These are phyloP conservation scores for Brassica napus DNA, from an alignment of 345 rosid species.

Conservation along the genomic window DNA sequence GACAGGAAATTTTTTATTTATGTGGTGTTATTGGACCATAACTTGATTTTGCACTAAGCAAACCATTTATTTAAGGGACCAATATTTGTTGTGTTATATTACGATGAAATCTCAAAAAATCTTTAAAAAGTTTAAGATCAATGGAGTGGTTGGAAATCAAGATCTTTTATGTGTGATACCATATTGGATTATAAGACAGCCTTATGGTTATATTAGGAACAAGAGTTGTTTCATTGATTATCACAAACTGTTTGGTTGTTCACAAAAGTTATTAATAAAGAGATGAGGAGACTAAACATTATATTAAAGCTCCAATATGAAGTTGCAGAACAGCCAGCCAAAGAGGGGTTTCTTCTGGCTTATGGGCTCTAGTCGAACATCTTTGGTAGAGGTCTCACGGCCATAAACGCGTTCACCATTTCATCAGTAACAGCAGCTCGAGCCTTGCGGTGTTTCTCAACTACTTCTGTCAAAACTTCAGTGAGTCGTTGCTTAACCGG, in stretches of 20 bases:
- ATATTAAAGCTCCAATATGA: background rate
- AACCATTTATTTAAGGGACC: background rate
- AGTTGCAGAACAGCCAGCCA: background rate
- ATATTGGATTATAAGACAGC: background rate
- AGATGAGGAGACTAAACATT: background rate
- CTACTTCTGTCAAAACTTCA: slow-evolving; percentile 65
- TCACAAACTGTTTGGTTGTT: background rate
- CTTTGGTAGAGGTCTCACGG: slow-evolving; percentile 78
- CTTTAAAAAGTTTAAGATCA: background rate
- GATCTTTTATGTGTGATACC: background rate
- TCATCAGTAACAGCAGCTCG: slow-evolving; percentile 80
- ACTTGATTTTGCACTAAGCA: no score
- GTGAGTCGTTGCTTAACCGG: slow-evolving; percentile 73
- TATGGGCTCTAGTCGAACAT: slow-evolving; percentile 52
- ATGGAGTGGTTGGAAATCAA: background rate
- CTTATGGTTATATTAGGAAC: background rate
- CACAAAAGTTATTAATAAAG: background rate
- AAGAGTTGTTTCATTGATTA: background rate
- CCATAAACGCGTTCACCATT: slow-evolving; percentile 94
- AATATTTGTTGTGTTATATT: no score
- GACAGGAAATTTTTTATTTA: no score
- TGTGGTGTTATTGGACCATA: no score
- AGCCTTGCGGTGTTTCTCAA: slow-evolving; percentile 74
- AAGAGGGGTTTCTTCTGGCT: background rate
- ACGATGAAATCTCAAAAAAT: no score